These are phyloP conservation scores for Dalbergia cochinchinensis DNA, from an alignment of 306 rosid species.

Conservation along the genomic window DNA sequence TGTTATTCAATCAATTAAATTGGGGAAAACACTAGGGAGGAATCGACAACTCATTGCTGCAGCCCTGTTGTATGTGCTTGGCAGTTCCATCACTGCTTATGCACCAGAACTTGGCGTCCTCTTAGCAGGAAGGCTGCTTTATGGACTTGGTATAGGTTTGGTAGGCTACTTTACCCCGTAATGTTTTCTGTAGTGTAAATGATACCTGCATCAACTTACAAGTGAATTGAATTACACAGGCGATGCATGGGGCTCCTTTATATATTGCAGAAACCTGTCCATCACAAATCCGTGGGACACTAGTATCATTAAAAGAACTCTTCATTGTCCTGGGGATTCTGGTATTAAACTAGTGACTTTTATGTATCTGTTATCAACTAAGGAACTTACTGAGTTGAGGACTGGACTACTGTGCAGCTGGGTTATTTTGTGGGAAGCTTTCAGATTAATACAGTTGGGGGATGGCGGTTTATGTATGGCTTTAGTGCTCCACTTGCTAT, in stretches of 20 bases:
- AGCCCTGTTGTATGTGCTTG: conserved; percentile 70
- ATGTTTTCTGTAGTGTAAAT: conserved; percentile 32
- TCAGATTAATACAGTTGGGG: conserved; percentile 77
- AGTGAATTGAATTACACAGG: conserved; percentile 67
- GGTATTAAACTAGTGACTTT: conserved; percentile 58
- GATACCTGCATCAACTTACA: conserved; percentile 41
- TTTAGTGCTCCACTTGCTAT: conserved; percentile 85
- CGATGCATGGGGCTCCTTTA: conserved; percentile 99
- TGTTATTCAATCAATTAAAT: conserved; percentile 41
- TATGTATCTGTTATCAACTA: conserved; percentile 31
- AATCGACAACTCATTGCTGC: conserved; percentile 81
- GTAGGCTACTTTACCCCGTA: conserved; percentile 59
- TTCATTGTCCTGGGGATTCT: conserved; percentile 96
- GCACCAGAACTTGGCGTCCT: conserved; percentile 82
- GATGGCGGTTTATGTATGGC: conserved; percentile 97
- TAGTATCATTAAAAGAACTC: conserved; percentile 91
- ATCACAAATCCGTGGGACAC: conserved; percentile 93
- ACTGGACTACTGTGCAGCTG: conserved; percentile 60
- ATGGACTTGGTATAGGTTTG: conserved; percentile 97
- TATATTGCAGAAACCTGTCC: conserved; percentile 98
- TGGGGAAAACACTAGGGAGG: conserved; percentile 66
- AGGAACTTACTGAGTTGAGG: conserved; percentile 38
- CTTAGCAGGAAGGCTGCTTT: conserved; percentile 82
- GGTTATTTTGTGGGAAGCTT: conserved; percentile 96
- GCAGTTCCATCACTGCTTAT: conserved; percentile 72